Percentiles rank a stretch among this genome's conserved stretches.
Conservation (phyloP, 768 basidiomycete genomes). For the Rhodotorula paludigena region DNA sequence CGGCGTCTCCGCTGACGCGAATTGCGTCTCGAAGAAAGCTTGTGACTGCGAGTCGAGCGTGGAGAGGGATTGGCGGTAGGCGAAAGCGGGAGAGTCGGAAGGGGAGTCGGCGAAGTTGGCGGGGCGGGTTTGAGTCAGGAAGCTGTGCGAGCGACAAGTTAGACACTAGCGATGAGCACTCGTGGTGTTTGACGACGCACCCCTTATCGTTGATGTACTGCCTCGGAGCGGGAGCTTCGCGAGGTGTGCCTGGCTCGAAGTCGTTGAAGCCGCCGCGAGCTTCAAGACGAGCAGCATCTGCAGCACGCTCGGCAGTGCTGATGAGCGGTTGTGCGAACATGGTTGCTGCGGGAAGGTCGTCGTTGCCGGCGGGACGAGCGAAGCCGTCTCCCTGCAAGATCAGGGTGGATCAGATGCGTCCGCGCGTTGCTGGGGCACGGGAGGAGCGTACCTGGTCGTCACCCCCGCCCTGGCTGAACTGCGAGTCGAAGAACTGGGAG, state of each 20-base stretch:
- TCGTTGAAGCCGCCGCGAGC: constrained; percentile 27
- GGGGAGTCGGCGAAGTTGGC: constrained; percentile 34
- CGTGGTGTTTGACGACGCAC: constrained; percentile 9
- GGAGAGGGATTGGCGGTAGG: constrained; percentile 12
- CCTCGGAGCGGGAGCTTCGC: constrained; percentile 19
- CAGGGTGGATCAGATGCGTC: background rate
- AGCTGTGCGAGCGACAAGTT: background rate
- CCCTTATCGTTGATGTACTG: constrained; percentile 39
- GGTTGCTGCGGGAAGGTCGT: constrained; percentile 4
- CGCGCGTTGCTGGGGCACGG: background rate
- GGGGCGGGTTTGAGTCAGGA: constrained; percentile 37
- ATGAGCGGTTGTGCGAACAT: constrained; percentile 26
- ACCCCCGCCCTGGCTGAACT: constrained; percentile 28
- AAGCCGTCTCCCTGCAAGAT: constrained; percentile 26
- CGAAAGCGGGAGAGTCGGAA: constrained; percentile 18
- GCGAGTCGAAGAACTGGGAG: constrained; percentile 37
- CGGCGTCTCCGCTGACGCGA: constrained; percentile 18
- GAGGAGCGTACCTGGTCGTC: constrained; percentile 8
- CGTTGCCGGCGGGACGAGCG: constrained; percentile 15
- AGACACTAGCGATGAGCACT: background rate
- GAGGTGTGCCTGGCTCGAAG: constrained; percentile 23
- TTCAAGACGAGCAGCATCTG: constrained; percentile 30
- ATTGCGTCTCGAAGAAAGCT: constrained; percentile 18
- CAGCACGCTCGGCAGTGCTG: constrained; percentile 26
- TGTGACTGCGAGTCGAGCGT: constrained; percentile 25